These are phyloP conservation scores for Chaetomiaceae sp. DNA, from an alignment of 2,329 filamentous ascomycete genomes.

Conservation along the genomic window DNA sequence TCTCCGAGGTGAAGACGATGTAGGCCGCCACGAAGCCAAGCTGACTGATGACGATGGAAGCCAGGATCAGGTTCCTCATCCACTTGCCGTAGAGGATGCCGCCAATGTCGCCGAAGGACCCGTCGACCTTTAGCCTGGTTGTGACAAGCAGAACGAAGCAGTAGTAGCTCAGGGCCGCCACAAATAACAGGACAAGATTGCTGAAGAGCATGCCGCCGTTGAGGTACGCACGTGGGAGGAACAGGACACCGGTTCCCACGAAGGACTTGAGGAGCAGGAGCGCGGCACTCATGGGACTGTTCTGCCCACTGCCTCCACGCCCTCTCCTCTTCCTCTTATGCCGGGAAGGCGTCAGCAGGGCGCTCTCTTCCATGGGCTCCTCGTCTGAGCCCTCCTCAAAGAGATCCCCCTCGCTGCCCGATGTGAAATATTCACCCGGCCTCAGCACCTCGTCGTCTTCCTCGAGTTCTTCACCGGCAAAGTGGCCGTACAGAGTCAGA, in stretches of 20 bases:
- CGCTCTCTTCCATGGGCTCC: constrained; percentile 82
- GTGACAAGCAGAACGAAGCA: constrained; percentile 93
- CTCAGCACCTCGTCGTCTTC: constrained; percentile 89
- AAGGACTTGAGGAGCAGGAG: constrained; percentile 93
- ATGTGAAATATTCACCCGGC: constrained; percentile 88
- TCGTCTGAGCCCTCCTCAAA: constrained; percentile 56
- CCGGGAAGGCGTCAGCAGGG: constrained; percentile 71
- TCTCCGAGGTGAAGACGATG: constrained; percentile 94
- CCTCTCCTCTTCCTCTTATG: constrained; percentile 72
- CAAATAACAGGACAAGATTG: constrained; percentile 79
- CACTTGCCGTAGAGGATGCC: constrained; percentile 85
- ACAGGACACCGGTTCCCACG: constrained; percentile 91
- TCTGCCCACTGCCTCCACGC: constrained; percentile 68
- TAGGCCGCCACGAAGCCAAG: constrained; percentile 93
- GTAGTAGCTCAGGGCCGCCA: constrained; percentile 88
- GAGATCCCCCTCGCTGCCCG: constrained; percentile 64
- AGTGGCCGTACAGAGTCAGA: constrained; percentile 90
- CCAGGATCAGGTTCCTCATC: constrained; percentile 82
- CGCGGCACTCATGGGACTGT: constrained; percentile 72
- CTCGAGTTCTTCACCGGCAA: constrained; percentile 92
- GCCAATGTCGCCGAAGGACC: constrained; percentile 97
- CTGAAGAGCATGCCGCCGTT: constrained; percentile 98
- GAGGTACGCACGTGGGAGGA: constrained; percentile 85
- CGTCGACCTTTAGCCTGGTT: constrained; percentile 77
- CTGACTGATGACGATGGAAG: constrained; percentile 91